A percentile compares a stretch with the other conserved stretches of the same genome.
Evolutionary conservation across 2,329 filamentous ascomycete genomes (phyloP).

Genomic region (Penicillium corylophilum): DNA sequence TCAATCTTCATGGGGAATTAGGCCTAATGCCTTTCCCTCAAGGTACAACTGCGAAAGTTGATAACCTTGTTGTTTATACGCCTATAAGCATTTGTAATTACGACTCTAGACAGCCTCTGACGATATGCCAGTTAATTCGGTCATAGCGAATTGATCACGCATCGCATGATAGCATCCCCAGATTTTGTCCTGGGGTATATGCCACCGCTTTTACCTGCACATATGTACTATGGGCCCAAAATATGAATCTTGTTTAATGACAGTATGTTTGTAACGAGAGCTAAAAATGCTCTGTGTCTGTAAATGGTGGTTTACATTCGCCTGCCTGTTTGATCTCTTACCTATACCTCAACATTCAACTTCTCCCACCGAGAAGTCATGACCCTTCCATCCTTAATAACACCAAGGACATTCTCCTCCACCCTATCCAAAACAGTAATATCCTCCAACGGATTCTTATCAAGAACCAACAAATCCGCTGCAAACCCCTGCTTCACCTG

Average conservation of each 20-base stretch:
- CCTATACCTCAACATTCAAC: neutral
- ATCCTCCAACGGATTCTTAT: conserved; percentile 56
- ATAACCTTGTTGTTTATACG: conserved; percentile 11
- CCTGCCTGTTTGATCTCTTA: too few species aligned
- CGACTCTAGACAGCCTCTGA: conserved; percentile 3
- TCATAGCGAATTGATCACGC: neutral
- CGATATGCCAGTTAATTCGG: neutral
- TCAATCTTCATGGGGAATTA: neutral
- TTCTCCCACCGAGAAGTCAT: conserved; percentile 2
- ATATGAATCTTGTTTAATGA: neutral
- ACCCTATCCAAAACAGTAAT: conserved; percentile 52
- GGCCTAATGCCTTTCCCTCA: neutral
- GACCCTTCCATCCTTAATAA: conserved; percentile 58
- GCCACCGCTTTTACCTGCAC: neutral
- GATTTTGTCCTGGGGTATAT: conserved; percentile 1
- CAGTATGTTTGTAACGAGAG: neutral
- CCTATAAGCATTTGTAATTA: conserved; percentile 16
- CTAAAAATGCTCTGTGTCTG: too few species aligned
- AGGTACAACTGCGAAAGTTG: neutral
- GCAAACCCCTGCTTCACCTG: conserved; percentile 52
- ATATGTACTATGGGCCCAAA: neutral
- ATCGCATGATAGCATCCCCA: conserved; percentile 2
- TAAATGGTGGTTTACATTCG: too few species aligned
- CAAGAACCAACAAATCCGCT: conserved; percentile 56
- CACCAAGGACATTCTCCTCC: conserved; percentile 49